Percentiles rank a stretch among this genome's conserved stretches.
These are phyloP conservation scores for Pythium guiyangense DNA, from an alignment of 352 stramenopile genomes.

Conservation along the genomic window DNA sequence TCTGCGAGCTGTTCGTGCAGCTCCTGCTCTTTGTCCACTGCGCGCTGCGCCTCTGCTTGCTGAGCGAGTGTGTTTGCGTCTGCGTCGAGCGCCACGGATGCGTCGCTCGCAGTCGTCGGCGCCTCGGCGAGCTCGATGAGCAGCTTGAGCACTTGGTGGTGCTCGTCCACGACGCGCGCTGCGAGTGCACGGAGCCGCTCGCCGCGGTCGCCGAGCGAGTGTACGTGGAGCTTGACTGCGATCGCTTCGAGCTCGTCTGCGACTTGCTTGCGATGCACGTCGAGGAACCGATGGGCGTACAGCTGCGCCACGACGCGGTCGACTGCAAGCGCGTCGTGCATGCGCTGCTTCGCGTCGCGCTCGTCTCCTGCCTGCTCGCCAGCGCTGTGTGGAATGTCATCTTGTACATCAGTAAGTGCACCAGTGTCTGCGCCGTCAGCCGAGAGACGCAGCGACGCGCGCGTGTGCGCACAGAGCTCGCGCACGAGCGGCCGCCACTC, in stretches of 20 bases:
- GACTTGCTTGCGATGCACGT: constrained; percentile 46
- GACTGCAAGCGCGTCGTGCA: constrained; percentile 18
- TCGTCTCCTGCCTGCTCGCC: neutral
- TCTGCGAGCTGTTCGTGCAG: constrained; percentile 36
- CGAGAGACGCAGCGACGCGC: neutral
- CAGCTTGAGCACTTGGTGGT: constrained; percentile 52
- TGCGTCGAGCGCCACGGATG: constrained; percentile 25
- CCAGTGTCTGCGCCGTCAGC: neutral
- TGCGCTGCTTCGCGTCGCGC: neutral
- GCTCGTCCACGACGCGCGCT: constrained; percentile 13
- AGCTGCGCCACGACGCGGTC: constrained; percentile 50
- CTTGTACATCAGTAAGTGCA: neutral
- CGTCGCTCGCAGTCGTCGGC: constrained; percentile 36
- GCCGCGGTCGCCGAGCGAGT: constrained; percentile 42
- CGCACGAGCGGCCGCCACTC: constrained; percentile 56
- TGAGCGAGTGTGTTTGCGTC: constrained; percentile 9
- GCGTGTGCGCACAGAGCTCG: constrained; percentile 35
- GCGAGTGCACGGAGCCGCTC: constrained; percentile 28
- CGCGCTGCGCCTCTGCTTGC: constrained; percentile 16
- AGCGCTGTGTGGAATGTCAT: too few relatives aligned
- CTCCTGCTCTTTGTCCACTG: constrained; percentile 13
- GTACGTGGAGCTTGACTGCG: constrained; percentile 47
- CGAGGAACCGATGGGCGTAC: constrained; percentile 46
- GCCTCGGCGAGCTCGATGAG: constrained; percentile 51
- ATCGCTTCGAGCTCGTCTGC: constrained; percentile 31